Percentiles rank a stretch among this genome's conserved stretches.
Conservation (phyloP, 2,329 filamentous ascomycete species). For the Sarocladium oryzae region DNA sequence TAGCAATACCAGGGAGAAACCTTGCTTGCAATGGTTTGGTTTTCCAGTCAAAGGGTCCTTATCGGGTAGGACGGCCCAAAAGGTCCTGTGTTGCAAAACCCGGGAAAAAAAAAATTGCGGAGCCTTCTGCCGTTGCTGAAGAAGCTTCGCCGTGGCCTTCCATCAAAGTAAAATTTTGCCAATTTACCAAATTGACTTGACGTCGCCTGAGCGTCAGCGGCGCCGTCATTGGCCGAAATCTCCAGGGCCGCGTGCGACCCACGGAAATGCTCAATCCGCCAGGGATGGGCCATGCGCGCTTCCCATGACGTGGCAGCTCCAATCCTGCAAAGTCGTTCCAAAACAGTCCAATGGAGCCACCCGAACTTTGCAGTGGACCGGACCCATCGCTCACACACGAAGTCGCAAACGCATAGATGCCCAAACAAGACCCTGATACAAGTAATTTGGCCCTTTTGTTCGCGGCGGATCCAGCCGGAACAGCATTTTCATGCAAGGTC, state of each 20-base stretch:
- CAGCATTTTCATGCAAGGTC: neutral
- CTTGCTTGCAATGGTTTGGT: neutral
- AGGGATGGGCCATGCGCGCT: neutral
- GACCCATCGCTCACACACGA: neutral
- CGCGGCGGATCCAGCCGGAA: neutral
- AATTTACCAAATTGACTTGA: neutral
- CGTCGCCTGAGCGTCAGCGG: neutral
- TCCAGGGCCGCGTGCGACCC: neutral
- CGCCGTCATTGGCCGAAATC: neutral
- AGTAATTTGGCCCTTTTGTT: neutral
- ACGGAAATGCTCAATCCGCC: conserved; percentile 1
- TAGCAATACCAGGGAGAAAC: neutral
- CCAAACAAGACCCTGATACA: neutral
- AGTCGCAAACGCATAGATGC: conserved; percentile 7
- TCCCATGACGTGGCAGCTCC: conserved; percentile 7
- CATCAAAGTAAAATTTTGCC: conserved; percentile 7
- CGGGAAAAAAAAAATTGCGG: neutral
- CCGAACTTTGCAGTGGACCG: neutral
- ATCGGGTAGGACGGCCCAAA: neutral
- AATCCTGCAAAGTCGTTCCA: conserved; percentile 6
- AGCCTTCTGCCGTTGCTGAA: neutral
- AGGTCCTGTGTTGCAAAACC: neutral
- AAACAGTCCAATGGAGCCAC: neutral
- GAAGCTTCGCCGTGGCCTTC: conserved; percentile 3
- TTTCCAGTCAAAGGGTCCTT: neutral